Base-by-base conservation (phyloP, 148 eudicot genomes). In the Rhododendron simsii region DNA sequence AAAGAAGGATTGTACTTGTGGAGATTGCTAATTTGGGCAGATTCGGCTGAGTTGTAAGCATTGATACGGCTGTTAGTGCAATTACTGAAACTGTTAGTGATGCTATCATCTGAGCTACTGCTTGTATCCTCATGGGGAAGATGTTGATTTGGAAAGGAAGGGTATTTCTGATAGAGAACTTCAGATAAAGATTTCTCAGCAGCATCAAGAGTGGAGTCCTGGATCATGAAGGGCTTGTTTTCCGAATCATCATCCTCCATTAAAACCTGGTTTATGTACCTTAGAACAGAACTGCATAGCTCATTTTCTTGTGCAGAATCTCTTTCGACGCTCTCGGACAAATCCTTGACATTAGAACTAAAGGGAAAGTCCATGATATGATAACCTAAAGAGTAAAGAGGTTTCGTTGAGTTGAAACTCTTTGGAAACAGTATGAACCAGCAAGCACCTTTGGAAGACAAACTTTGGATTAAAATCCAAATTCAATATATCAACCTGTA, bases 131-230 rank as follows among this genome's bases (percentile, higher is more conserved):
- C 41, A 7, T 5, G 41, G 41, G 63, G 41, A 2, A 80, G 39
- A 50, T n/a, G 53, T 33, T 51, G 61, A 73, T 48, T 50, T n/a
- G 84, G 48, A 9, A 45, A 69, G 59, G 61, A 28, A n/a, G 85
- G 59, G 41, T 61, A 7, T 45, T 48, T 28, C 39, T 85, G 14
- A 26, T 41, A 23, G 21, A 85, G 73, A 1, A 77, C 21, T 33
- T 85, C 86, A 37, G 44, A 85, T 23, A 85, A 85, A 51, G 86
- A 85, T 55, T 76, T 59, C 37, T 85, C 86, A 39, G 57, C 57
- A 12, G 86, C 82, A 37, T 28, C 74, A 78, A 85, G 86, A 61
- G 50, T 33, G 23, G 82, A 85, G 23, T 55, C 86, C 57, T 78
- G 82, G 13, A 85, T 85, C 57, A 16, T 61, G 26, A 20, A 55